phyloP scores from a whole-genome alignment of 148 eudicot genomes.

The Salicornia ramosissima region DNA sequence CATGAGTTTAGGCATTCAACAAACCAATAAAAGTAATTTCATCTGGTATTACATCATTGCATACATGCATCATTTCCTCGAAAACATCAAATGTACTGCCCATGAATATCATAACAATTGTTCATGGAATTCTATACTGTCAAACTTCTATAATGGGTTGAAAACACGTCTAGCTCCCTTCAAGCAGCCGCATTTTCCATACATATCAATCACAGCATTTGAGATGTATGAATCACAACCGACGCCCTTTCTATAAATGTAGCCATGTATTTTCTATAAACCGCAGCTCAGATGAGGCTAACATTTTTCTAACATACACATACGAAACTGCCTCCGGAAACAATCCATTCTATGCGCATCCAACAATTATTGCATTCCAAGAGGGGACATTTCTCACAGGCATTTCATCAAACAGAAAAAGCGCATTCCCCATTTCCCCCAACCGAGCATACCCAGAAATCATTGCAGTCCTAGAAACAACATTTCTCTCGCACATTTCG shows the following conservation, averaged over 20 bases:
- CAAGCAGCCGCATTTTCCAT: constrained; percentile 80
- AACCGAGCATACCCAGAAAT: constrained; percentile 57
- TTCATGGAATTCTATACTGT: constrained; percentile 77
- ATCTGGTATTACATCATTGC: constrained; percentile 42
- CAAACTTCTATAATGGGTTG: constrained; percentile 29
- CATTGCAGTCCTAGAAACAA: constrained; percentile 78
- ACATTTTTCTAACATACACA: constrained; percentile 59
- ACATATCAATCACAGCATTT: constrained; percentile 67
- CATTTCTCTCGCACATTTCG: constrained; percentile 69
- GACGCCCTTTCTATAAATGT: constrained; percentile 38
- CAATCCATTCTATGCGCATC: constrained; percentile 68
- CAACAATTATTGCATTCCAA: constrained; percentile 75
- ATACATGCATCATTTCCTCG: constrained; percentile 47
- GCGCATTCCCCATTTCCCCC: constrained; percentile 57
- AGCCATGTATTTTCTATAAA: constrained; percentile 57
- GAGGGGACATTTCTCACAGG: constrained; percentile 57
- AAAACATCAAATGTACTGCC: constrained; percentile 51
- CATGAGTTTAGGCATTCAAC: constrained; percentile 73
- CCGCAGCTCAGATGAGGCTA: constrained; percentile 31
- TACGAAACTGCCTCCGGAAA: constrained; percentile 52
- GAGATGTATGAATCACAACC: constrained; percentile 35
- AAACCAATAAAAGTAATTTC: constrained; percentile 65
- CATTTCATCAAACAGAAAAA: constrained; percentile 60
- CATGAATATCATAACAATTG: constrained; percentile 68
- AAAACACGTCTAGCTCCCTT: constrained; percentile 48